phyloP scores from a whole-genome alignment of 139 green algal genomes.

The Coelastrella sp. region DNA sequence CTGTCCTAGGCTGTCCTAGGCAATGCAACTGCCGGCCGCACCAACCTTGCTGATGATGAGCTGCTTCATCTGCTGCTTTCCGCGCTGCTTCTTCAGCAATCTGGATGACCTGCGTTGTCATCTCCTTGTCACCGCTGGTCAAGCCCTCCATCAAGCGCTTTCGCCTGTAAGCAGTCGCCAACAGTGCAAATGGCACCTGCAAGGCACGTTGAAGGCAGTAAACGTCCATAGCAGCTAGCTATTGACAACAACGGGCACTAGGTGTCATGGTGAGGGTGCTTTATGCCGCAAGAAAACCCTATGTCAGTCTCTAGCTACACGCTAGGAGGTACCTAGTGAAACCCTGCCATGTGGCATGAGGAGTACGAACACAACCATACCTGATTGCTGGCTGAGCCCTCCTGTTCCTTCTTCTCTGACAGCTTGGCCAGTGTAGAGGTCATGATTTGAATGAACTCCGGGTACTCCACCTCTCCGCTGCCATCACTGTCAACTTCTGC shows the following conservation, averaged over 20 bases:
- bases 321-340: neutral
- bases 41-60: neutral
- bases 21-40: too few relatives aligned
- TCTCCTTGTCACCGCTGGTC: slow-evolving; percentile 59
- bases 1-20: too few relatives aligned
- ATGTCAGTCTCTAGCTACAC: too few relatives aligned
- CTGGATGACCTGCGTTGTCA: slow-evolving; percentile 27
- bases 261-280: too few relatives aligned
- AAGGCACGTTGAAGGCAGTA: neutral
- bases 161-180: slow-evolving; percentile 78
- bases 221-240: neutral
- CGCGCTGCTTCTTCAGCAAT: slow-evolving; percentile 27
- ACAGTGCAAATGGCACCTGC: slow-evolving; percentile 72
- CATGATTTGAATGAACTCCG: slow-evolving; percentile 85
- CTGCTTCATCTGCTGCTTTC: neutral
- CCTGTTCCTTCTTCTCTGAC: slow-evolving; percentile 40
- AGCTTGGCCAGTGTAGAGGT: slow-evolving; percentile 64
- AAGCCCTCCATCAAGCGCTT: slow-evolving; percentile 85
- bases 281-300: too few relatives aligned
- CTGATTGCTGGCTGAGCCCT: neutral
- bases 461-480: slow-evolving; percentile 69
- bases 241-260: too few relatives aligned
- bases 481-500: slow-evolving; percentile 78
- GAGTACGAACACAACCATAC: neutral
- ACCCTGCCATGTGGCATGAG: neutral